Base-by-base conservation (phyloP, 352 stramenopile species). In the Phytophthora boehmeriae region DNA sequence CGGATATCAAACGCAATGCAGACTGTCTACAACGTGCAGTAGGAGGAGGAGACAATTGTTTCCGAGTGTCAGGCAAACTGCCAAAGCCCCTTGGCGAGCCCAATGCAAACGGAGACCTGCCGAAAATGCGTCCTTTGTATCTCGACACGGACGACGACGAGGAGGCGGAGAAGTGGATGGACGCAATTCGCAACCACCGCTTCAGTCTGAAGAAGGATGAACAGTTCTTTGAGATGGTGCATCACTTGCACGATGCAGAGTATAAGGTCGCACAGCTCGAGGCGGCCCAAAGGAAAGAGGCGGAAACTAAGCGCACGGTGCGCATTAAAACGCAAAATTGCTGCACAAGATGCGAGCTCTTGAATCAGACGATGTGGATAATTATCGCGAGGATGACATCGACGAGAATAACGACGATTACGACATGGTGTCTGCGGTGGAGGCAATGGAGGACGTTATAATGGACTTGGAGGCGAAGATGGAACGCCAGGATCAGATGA, bases 1-100 rank as follows among this genome's bases (percentile, higher is more conserved):
- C 70, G 28, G 82, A 95, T 59, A 63, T 95, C 44, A 86, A 85
- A 23, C 83, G 75, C 67, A 92, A 94, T 55, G 63, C 68, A 43
- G 81, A 94, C 41, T 94, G 85, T 38, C 54, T 90, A 42, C 82
- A 94, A 61, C 81, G 83, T n/a, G 78, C 75, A 23, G 74, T 92
- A 1, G 81, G 81, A 0, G 85, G 71, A 39, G 76, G 80, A 23
- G 66, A 85, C 50, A 66, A 85, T 48, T 88, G 79, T 42, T 92
- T 94, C 54, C 85, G 85, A 47, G 69, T 94, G 27, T 83, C 83
- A 13, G 85, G 83, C 13, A 81, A 89, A 41, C 54, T 92, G 51
- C 81, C 83, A 2, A 45, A 35, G 22, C 54, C 39, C 17, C 57
- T 74, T 54, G 48, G 75, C 46, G 42, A 86, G 68, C 38, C 78